Evolutionary conservation across 306 rosid genomes (phyloP).

Genomic region (Argentina anserina): DNA sequence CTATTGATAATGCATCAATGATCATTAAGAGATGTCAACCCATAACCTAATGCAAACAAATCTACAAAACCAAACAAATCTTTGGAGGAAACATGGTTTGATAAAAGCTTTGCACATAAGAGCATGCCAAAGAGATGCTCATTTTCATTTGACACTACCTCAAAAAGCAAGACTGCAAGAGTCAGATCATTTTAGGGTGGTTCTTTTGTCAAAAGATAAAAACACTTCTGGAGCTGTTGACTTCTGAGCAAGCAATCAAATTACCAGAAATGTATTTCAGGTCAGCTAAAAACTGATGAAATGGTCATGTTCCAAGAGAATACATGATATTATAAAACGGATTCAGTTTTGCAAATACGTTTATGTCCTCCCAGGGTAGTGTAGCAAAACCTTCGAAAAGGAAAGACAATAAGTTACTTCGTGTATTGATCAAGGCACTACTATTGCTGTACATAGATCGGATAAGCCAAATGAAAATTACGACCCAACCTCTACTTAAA

Average conservation of each 20-base stretch:
- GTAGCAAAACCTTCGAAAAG: constrained; percentile 17
- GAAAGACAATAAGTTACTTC: constrained; percentile 19
- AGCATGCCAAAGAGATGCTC: neutral
- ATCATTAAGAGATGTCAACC: too few relatives aligned
- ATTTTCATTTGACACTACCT: neutral
- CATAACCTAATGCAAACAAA: too few relatives aligned
- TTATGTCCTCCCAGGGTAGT: neutral
- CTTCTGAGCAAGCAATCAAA: neutral
- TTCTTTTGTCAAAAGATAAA: neutral
- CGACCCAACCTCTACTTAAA: constrained; percentile 38
- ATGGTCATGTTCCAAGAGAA: neutral
- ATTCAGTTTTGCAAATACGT: constrained; percentile 6
- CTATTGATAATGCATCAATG: too few relatives aligned
- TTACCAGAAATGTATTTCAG: neutral
- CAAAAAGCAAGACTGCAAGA: neutral
- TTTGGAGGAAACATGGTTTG: neutral
- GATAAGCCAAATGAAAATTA: constrained; percentile 38
- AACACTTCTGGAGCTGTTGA: neutral
- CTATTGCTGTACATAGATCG: constrained; percentile 58
- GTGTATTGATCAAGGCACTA: constrained; percentile 48
- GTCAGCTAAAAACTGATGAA: neutral
- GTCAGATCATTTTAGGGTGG: neutral
- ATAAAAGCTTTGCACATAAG: neutral
- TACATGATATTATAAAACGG: neutral
- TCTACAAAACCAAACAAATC: neutral